A percentile compares a stretch with the other conserved stretches of the same genome.
phyloP scores from a whole-genome alignment of 371 early-diverging fungal species.

The Basidiobolus heterosporus region DNA sequence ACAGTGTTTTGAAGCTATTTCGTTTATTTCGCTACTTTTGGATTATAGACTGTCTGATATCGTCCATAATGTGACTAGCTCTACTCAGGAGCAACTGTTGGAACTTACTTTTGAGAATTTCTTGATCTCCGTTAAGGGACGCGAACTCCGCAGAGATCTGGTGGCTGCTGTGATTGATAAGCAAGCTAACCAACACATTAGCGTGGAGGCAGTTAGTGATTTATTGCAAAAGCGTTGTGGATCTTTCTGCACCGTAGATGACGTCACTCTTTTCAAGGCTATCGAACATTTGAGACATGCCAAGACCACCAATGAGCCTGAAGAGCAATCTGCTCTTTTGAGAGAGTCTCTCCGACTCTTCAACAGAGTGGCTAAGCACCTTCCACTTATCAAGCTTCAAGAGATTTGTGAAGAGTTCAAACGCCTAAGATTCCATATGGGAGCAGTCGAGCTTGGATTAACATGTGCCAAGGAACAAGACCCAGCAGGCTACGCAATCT shows the following conservation, averaged over 20 bases:
- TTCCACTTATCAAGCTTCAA: slow-evolving; percentile 30
- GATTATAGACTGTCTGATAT: slow-evolving; percentile 38
- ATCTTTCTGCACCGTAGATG: slow-evolving; percentile 47
- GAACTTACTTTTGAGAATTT: slow-evolving; percentile 39
- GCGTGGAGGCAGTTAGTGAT: slow-evolving; percentile 27
- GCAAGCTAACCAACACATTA: slow-evolving; percentile 34
- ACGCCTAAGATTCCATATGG: slow-evolving; percentile 27
- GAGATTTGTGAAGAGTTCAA: slow-evolving; percentile 37
- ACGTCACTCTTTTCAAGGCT: slow-evolving; percentile 61
- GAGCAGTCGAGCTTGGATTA: slow-evolving; percentile 48
- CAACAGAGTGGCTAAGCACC: slow-evolving; percentile 21
- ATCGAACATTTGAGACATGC: slow-evolving; percentile 28
- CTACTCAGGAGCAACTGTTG: slow-evolving; percentile 17
- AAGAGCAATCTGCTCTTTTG: slow-evolving; percentile 12
- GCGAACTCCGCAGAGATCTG: slow-evolving; percentile 41
- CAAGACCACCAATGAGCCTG: too few species aligned
- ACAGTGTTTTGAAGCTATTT: slow-evolving; percentile 51
- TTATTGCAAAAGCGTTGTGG: slow-evolving; percentile 49
- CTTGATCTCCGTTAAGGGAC: slow-evolving; percentile 36
- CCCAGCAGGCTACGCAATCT: background rate
- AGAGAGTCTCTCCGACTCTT: slow-evolving; percentile 39
- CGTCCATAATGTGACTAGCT: slow-evolving; percentile 14
- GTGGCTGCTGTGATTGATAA: slow-evolving; percentile 52
- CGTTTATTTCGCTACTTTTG: slow-evolving; percentile 49
- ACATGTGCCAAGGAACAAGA: slow-evolving; percentile 27